phyloP scores from a whole-genome alignment of 495 filamentous ascomycete species.

The Letharia columbiana region DNA sequence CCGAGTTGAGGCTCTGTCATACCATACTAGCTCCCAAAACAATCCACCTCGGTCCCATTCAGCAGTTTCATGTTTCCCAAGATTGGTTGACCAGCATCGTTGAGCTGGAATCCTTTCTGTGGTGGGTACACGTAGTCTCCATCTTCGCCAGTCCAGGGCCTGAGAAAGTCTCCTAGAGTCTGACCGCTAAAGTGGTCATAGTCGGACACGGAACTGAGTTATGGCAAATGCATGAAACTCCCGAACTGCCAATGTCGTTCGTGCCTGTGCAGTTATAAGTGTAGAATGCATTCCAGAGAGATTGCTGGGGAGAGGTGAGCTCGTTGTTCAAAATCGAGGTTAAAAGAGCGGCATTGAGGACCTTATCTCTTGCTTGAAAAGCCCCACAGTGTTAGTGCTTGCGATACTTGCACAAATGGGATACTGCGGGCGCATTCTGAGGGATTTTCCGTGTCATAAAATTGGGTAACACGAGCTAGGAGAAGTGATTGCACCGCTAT shows the following conservation, averaged over 20 bases:
- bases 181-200: slow-evolving; percentile 44
- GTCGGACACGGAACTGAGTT: slow-evolving; percentile 34
- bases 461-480: too few relatives aligned
- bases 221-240: slow-evolving; percentile 39
- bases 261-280: slow-evolving; percentile 34
- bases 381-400: not conserved
- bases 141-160: slow-evolving; percentile 34
- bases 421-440: not conserved
- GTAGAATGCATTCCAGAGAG: not conserved
- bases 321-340: not conserved
- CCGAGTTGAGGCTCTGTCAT: not conserved
- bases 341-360: not conserved
- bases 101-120: slow-evolving; percentile 36
- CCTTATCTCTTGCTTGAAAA: not conserved
- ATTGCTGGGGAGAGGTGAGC: not conserved
- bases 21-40: slow-evolving; percentile 44
- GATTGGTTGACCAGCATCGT: slow-evolving; percentile 32
- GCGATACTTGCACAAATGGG: not conserved
- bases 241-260: slow-evolving; percentile 27
- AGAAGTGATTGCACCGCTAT: too few relatives aligned
- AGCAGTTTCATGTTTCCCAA: slow-evolving; percentile 38
- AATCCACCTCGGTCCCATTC: slow-evolving; percentile 43
- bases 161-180: slow-evolving; percentile 42
- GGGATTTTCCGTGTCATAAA: too few relatives aligned
- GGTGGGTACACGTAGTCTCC: slow-evolving; percentile 39